Conservation (phyloP, 257 asterid genomes). For the Galeopsis tetrahit region DNA sequence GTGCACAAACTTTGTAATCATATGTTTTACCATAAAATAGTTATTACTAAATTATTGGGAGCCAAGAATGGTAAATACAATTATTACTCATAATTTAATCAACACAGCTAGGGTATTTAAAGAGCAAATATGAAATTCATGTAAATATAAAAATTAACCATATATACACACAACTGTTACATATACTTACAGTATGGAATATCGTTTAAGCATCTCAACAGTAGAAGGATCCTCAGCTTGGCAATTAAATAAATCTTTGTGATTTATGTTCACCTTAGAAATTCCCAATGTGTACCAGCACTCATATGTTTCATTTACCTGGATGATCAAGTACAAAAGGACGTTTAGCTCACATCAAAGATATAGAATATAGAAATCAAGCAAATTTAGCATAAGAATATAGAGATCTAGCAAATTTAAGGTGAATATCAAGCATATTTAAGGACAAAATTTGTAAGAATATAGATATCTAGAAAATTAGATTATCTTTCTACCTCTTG, state of each 20-base stretch:
- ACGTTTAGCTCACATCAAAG: conserved; percentile 13
- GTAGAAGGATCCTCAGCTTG: conserved; percentile 83
- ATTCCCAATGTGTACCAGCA: conserved; percentile 90
- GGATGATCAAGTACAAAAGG: conserved; percentile 38
- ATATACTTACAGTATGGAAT: conserved; percentile 75
- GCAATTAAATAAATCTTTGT: conserved; percentile 76
- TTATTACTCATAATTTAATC: conserved; percentile 6
- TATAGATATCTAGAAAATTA: conserved; percentile 7
- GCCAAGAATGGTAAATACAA: conserved; percentile 3
- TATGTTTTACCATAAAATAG: not conserved
- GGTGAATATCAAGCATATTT: no score
- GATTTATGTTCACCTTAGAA: conserved; percentile 73
- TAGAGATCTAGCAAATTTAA: not conserved
- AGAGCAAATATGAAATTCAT: conserved; percentile 10
- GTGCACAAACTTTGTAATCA: not conserved
- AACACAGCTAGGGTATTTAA: conserved; percentile 7
- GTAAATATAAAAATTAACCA: conserved; percentile 10
- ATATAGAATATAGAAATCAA: conserved; percentile 20
- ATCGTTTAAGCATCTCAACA: conserved; percentile 80
- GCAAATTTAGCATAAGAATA: not conserved
- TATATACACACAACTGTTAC: not conserved
- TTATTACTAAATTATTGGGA: not conserved
- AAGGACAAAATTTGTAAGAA: conserved; percentile 17
- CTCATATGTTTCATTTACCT: conserved; percentile 90
- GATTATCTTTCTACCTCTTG: conserved; percentile 29